Evolutionary conservation across 1,139 yeast genomes (phyloP).

Genomic region (Zygosaccharomyces sapae): DNA sequence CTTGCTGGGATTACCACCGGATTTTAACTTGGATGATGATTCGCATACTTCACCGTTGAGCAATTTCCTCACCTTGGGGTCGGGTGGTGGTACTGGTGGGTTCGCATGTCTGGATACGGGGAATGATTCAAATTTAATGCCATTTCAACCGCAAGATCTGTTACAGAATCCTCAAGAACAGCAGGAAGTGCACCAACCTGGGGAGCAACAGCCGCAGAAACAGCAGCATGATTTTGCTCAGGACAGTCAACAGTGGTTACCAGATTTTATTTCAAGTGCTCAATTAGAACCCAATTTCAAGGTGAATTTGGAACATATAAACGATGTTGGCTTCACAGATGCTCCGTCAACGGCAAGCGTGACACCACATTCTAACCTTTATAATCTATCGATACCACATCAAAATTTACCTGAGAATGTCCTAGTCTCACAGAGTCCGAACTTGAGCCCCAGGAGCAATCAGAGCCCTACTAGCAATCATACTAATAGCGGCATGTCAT

Average conservation of each 20-base stretch:
- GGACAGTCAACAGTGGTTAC: conserved; percentile 55
- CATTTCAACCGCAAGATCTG: conserved; percentile 17
- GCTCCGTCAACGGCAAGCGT: conserved; percentile 4
- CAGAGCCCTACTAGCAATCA: conserved; percentile 5
- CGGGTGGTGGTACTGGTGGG: conserved; percentile 33
- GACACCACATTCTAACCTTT: conserved; percentile 7
- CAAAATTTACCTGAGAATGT: background rate
- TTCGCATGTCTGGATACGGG: conserved; percentile 18
- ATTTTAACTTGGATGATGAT: conserved; percentile 30
- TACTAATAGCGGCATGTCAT: conserved; percentile 11
- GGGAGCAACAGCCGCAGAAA: background rate
- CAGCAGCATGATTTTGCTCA: conserved; percentile 1
- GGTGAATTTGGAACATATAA: conserved; percentile 39
- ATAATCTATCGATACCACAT: conserved; percentile 5
- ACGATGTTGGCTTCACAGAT: conserved; percentile 49
- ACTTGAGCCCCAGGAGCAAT: conserved; percentile 3
- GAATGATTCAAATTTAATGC: conserved; percentile 24
- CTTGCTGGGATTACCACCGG: conserved; percentile 39
- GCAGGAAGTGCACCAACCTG: background rate
- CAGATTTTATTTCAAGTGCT: conserved; percentile 52
- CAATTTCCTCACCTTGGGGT: conserved; percentile 35
- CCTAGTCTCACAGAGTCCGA: conserved; percentile 1
- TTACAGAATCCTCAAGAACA: conserved; percentile 1
- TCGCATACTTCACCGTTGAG: conserved; percentile 18
- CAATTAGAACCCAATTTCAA: conserved; percentile 51